Conservation (phyloP, 345 rosid species). For the Brassica cretica region DNA sequence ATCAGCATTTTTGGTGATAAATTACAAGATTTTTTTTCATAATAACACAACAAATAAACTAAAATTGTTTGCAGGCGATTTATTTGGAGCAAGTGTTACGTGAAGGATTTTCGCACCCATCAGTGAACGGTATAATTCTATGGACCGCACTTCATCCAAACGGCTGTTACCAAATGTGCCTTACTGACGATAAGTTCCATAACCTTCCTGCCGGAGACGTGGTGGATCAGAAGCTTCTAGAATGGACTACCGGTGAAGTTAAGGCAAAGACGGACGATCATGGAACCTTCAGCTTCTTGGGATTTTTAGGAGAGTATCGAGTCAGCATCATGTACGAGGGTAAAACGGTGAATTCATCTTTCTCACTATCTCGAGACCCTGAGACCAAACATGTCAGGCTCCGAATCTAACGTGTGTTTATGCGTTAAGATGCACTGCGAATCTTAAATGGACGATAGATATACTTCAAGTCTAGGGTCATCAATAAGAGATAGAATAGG, state of each 20-base stretch:
- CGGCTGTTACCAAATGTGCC: constrained; percentile 90
- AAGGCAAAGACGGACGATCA: constrained; percentile 48
- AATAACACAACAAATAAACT: not conserved
- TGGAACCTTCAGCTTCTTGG: constrained; percentile 65
- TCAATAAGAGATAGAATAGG: not conserved
- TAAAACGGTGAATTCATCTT: constrained; percentile 46
- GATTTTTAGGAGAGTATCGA: constrained; percentile 71
- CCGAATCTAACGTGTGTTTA: constrained; percentile 24
- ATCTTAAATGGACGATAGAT: not conserved
- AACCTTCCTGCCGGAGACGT: constrained; percentile 77
- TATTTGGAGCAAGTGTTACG: constrained; percentile 72
- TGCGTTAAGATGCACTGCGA: not conserved
- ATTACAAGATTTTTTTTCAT: not conserved
- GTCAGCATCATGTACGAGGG: constrained; percentile 40
- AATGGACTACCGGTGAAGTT: constrained; percentile 56
- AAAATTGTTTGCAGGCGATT: constrained; percentile 42
- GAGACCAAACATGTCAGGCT: constrained; percentile 68
- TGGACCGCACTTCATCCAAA: constrained; percentile 81
- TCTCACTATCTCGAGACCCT: constrained; percentile 44
- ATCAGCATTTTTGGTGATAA: not conserved
- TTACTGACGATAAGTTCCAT: constrained; percentile 52
- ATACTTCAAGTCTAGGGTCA: not conserved
- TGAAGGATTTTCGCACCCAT: constrained; percentile 89
- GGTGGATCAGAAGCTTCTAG: constrained; percentile 58
- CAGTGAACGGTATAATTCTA: constrained; percentile 75